phyloP scores from a whole-genome alignment of 108 stramenopile genomes.

The Cylindrotheca closterium region DNA sequence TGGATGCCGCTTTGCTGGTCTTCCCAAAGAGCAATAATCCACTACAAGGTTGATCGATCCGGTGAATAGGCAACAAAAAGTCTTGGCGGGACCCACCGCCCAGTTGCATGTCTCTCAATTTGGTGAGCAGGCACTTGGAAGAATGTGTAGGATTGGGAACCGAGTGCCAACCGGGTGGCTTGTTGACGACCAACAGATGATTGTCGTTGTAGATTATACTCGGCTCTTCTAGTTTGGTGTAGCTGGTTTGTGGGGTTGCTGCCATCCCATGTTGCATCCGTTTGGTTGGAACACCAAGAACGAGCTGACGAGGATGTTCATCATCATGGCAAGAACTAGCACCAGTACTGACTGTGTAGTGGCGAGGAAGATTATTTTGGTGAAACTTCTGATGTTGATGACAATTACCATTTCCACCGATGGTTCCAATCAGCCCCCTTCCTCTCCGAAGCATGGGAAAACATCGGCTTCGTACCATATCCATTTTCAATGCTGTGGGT shows the following conservation, averaged over 20 bases:
- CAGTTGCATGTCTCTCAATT: conserved; percentile 48
- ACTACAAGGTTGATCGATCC: conserved; percentile 86
- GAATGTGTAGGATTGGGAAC: conserved; percentile 47
- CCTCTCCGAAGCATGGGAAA: too few relatives aligned
- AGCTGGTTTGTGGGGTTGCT: background rate
- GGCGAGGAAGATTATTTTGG: too few relatives aligned
- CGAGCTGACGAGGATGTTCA: too few relatives aligned
- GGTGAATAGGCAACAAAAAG: conserved; percentile 75
- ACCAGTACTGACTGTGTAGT: too few relatives aligned
- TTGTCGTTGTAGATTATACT: conserved; percentile 71
- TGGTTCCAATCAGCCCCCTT: too few relatives aligned
- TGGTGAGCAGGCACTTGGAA: conserved; percentile 61
- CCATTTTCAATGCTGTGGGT: too few relatives aligned
- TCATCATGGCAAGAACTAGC: too few relatives aligned
- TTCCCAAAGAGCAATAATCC: conserved; percentile 78
- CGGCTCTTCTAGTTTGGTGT: conserved; percentile 12
- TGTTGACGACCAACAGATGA: conserved; percentile 80
- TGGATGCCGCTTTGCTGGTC: conserved; percentile 73
- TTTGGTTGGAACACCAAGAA: too few relatives aligned
- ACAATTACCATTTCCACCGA: too few relatives aligned
- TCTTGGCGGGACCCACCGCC: conserved; percentile 71
- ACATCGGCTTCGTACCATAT: too few relatives aligned
- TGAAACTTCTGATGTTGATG: too few relatives aligned
- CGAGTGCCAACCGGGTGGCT: conserved; percentile 86
- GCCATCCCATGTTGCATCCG: too few relatives aligned